A percentile compares a stretch with the other conserved stretches of the same genome.
phyloP scores from a whole-genome alignment of 2,329 filamentous ascomycete species.

The Cytospora chrysosperma region DNA sequence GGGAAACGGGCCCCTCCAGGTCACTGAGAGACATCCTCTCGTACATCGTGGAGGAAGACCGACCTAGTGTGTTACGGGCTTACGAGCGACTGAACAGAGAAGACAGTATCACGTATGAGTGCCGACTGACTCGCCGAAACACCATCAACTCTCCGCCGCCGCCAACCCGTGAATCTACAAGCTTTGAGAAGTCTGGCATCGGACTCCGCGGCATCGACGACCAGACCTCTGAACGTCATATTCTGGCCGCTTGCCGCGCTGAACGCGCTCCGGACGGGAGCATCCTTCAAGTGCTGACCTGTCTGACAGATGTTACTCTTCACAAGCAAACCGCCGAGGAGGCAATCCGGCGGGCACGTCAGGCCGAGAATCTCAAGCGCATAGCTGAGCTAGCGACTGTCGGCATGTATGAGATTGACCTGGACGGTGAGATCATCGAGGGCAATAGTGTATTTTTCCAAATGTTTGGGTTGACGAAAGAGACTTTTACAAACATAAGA shows the following conservation, averaged over 20 bases:
- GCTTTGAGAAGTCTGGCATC: constrained; percentile 37
- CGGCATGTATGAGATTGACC: constrained; percentile 54
- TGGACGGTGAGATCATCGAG: constrained; percentile 48
- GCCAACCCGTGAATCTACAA: constrained; percentile 36
- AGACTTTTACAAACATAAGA: constrained; percentile 34
- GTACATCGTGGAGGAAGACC: constrained; percentile 48
- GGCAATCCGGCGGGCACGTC: constrained; percentile 48
- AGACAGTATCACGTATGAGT: constrained; percentile 47
- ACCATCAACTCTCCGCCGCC: constrained; percentile 34
- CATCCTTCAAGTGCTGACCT: constrained; percentile 47
- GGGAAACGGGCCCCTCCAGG: constrained; percentile 33
- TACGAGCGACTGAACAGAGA: constrained; percentile 41
- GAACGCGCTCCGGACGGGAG: constrained; percentile 44
- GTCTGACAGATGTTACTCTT: constrained; percentile 50
- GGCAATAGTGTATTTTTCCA: constrained; percentile 56
- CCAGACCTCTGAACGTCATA: constrained; percentile 39
- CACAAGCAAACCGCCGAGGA: constrained; percentile 50
- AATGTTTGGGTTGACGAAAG: constrained; percentile 48
- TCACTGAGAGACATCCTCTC: constrained; percentile 38
- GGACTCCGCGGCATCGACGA: constrained; percentile 36
- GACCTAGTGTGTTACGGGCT: constrained; percentile 39
- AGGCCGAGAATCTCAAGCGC: constrained; percentile 53
- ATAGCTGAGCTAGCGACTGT: constrained; percentile 56
- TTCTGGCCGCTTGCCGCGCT: constrained; percentile 48
- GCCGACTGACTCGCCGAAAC: constrained; percentile 34